Evolutionary conservation across 805 yeast genomes (phyloP).

Genomic region (Yamadazyma laniorum): DNA sequence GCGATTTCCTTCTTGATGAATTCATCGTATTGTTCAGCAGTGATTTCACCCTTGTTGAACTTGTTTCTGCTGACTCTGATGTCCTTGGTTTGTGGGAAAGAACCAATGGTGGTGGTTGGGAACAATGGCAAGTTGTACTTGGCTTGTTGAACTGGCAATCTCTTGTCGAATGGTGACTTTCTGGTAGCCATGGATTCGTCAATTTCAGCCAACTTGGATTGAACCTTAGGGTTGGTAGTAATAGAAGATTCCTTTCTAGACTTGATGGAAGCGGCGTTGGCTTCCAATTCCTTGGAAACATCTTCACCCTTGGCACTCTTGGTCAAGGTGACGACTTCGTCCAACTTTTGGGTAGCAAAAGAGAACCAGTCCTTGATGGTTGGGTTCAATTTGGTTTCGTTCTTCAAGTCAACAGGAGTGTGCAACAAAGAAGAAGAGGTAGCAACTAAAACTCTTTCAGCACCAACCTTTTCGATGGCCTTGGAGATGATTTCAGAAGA

Average conservation of each 20-base stretch:
- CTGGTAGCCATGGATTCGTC: constrained; percentile 78
- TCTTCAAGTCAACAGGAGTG: constrained; percentile 95
- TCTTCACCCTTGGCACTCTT: constrained; percentile 82
- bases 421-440: constrained; percentile 96
- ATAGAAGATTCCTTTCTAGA: constrained; percentile 84
- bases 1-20: constrained; percentile 97
- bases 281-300: constrained; percentile 73
- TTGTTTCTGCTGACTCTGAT: constrained; percentile 98
- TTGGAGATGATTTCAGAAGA: constrained; percentile 78
- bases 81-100: constrained; percentile 99
- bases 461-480: constrained; percentile 83
- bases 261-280: constrained; percentile 81
- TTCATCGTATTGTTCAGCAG: constrained; percentile 92
- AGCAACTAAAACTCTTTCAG: constrained; percentile 82
- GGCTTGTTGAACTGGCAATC: constrained; percentile 84
- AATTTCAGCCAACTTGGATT: constrained; percentile 77
- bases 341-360: constrained; percentile 94
- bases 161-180: constrained; percentile 78
- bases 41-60: constrained; percentile 92
- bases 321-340: constrained; percentile 88
- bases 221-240: constrained; percentile 90
- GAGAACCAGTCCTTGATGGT: constrained; percentile 98
- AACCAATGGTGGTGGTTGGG: constrained; percentile 99
- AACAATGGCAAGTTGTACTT: constrained; percentile 92
- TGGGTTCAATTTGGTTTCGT: constrained; percentile 87